Conservation (phyloP, 495 filamentous ascomycete genomes). For the Gamarada debralockiae region DNA sequence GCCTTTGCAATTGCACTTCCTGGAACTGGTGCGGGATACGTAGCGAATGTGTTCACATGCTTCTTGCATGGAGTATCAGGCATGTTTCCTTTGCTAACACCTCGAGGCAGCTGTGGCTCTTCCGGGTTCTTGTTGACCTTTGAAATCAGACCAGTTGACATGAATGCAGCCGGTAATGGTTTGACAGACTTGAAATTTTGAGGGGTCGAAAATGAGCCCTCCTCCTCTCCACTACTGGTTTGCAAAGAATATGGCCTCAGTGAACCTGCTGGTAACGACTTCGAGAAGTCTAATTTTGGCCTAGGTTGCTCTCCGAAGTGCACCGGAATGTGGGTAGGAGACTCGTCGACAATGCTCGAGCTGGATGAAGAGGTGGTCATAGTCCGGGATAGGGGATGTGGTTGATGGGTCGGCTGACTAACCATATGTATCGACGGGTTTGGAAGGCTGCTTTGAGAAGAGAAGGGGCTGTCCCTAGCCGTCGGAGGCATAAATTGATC, state of each 20-base stretch:
- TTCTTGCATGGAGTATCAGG: conserved; percentile 97
- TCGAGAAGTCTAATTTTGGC: conserved; percentile 66
- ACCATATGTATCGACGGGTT: conserved; percentile 51
- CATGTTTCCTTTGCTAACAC: conserved; percentile 48
- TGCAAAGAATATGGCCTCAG: conserved; percentile 40
- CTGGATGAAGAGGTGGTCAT: conserved; percentile 80
- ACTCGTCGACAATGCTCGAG: conserved; percentile 73
- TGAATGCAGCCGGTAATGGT: conserved; percentile 81
- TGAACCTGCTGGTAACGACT: conserved; percentile 71
- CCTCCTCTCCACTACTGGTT: conserved; percentile 36
- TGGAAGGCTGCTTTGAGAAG: conserved; percentile 41
- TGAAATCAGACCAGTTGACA: conserved; percentile 90
- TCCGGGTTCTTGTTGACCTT: conserved; percentile 66
- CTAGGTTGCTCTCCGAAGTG: conserved; percentile 49
- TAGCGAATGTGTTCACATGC: conserved; percentile 58
- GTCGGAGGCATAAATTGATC: conserved; percentile 65
- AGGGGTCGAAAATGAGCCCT: conserved; percentile 71
- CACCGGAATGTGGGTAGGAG: conserved; percentile 61
- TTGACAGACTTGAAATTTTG: conserved; percentile 79
- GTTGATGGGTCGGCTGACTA: conserved; percentile 44
- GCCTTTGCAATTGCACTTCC: conserved; percentile 53
- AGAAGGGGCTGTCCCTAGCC: conserved; percentile 61
- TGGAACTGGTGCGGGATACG: conserved; percentile 50
- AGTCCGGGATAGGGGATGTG: conserved; percentile 81
- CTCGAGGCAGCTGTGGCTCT: conserved; percentile 49